Base-by-base conservation (phyloP, 371 early-diverging fungal genomes). In the Mortierella sp. region DNA sequence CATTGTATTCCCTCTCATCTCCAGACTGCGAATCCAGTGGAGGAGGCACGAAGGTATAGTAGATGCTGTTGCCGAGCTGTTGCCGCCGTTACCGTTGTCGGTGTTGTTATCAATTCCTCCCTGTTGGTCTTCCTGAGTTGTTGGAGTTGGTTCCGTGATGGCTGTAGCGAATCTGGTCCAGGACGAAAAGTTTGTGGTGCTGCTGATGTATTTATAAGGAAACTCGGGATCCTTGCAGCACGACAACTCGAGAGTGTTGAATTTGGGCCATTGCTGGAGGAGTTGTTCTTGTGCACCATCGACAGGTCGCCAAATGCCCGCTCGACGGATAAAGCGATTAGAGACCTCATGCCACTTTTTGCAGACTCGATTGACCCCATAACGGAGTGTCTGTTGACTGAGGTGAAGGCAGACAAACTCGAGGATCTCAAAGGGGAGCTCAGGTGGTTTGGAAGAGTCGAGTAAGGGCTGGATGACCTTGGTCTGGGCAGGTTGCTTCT, bases 171-270 rank as follows among this genome's bases (percentile, higher is more conserved):
- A 78, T 3, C 48, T 7, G 0, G 5, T n/a, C 79, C 76, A 79
- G 1, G 1, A 21, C 19, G 10, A n/a, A 48, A 3, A 34, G 38
- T 0, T 50, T 26, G 0, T 14, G 9, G 31, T 1, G 13, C 11
- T 0, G 13, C 7, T 0, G 14, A 31, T 8, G 6, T n/a, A 26
- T n/a, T 28, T 0, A 11, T 16, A 6, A 5, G 52, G 28, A 16
- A 76, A 11, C 21, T 73, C 75, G 0, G 84, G 84, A 44, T 80
- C 81, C 4, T 31, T 0, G 8, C 60, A 28, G 79, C 78, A 74
- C 74, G 73, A 81, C 60, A 76, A 71, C 24, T 84, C 84, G 9
- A 84, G 79, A 31, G 85, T 73, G 14, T 81, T 70, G n/a, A 84
- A n/a, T 2, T 26, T 73, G 1, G 55, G 60, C 70, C 81, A 76